Conservation (phyloP, 176 grass and related monocot genomes). For the Puya raimondii region DNA sequence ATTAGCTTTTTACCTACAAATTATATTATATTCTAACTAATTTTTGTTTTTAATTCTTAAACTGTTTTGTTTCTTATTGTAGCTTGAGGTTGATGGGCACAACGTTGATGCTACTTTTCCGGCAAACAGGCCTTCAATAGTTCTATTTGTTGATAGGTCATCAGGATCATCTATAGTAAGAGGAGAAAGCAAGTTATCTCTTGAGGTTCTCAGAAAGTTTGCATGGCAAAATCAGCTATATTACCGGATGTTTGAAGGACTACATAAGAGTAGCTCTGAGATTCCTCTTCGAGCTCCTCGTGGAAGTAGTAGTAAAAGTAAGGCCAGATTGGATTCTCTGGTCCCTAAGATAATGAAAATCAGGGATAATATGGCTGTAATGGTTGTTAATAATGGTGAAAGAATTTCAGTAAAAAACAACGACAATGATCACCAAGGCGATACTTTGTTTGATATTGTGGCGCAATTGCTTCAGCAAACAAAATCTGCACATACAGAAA, state of each 20-base stretch:
- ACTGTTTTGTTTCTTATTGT: constrained; percentile 25
- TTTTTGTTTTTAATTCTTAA: constrained; percentile 20
- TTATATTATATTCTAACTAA: too few species aligned
- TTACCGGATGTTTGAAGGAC: constrained; percentile 19
- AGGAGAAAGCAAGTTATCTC: constrained; percentile 68
- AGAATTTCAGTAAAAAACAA: constrained; percentile 40
- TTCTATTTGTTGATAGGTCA: constrained; percentile 85
- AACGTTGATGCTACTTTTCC: constrained; percentile 53
- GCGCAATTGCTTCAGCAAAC: constrained; percentile 60
- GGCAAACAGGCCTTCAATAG: constrained; percentile 49
- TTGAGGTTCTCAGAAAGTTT: constrained; percentile 72
- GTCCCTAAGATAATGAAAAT: constrained; percentile 48
- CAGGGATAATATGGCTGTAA: constrained; percentile 66
- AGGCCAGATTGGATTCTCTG: constrained; percentile 36
- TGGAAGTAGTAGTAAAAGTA: constrained; percentile 31
- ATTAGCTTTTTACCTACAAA: background rate
- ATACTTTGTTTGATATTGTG: constrained; percentile 59
- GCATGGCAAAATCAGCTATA: constrained; percentile 46
- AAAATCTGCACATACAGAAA: constrained; percentile 33
- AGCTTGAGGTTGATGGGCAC: constrained; percentile 57
- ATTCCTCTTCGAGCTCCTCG: constrained; percentile 30
- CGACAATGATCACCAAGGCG: constrained; percentile 20
- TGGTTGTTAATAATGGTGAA: constrained; percentile 65
- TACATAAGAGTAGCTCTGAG: constrained; percentile 21
- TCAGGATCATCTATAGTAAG: constrained; percentile 54